Base-by-base conservation (phyloP, 352 stramenopile genomes). In the Pythium dissotocum region DNA sequence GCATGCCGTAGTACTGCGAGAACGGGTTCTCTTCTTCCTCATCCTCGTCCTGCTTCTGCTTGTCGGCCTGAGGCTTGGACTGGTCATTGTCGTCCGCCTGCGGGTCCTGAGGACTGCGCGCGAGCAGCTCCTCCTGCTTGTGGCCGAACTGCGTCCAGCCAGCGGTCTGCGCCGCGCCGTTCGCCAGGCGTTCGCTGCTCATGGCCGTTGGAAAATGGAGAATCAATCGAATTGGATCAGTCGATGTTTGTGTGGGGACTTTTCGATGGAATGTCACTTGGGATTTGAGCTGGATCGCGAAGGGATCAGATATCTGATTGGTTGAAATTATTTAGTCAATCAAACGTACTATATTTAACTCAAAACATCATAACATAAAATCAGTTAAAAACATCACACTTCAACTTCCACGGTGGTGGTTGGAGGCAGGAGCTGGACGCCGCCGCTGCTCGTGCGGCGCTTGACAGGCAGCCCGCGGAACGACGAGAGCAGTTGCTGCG, bases 1-100 rank as follows among this genome's bases (percentile, higher is more conserved):
- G 85, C 89, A 97, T 94, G 16, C 91, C 91, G 71, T 98, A 98
- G 75, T 97, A 98, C 76, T 97, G 85, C 51, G 93, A 98, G 75
- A 98, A 98, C 53, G 93, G 93, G 76, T 98, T 97, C 60, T 91
- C 77, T 18, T 91, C 84, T 2, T 79, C 70, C 2, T 80, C 71
- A 1, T 59, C 49, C 5, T 67, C 57, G 1, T 67, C 54, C 9
- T 3, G 56, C 24, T 18, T 52, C 32, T 49, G 21, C 21, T 24
- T 24, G 21, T 24, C 21, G 21, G 21, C 46, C 18, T 53, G 67
- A 13, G 32, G 26, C 16, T 51, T 26, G 6, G 30, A n/a, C 16
- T 58, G 24, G n/a, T 35, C 32, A 38, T 46, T 42, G 16, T 18
- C 36, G 16, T 55, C n/a, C 9, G 60, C 8, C 13, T 12, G 24